These are phyloP conservation scores for Ochetophila trinervis DNA, from an alignment of 306 rosid genomes.

Conservation along the genomic window DNA sequence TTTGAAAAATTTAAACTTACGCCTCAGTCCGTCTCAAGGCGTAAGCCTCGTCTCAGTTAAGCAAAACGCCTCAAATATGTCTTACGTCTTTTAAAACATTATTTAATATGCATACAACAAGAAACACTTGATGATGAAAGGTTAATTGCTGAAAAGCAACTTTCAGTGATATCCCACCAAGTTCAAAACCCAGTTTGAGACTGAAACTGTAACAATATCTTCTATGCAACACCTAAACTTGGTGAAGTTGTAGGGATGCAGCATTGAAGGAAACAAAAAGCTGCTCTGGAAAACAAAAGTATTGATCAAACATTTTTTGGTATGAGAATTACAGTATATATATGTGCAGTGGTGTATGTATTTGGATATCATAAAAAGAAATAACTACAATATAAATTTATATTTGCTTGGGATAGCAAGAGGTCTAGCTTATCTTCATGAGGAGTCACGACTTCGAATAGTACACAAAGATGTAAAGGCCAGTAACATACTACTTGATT, in stretches of 20 bases:
- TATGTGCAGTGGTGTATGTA: not conserved
- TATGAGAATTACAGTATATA: conserved; percentile 25
- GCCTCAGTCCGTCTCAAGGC: too few relatives aligned
- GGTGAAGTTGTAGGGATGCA: conserved; percentile 71
- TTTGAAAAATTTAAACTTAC: too few relatives aligned
- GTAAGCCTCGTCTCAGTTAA: too few relatives aligned
- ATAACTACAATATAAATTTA: conserved; percentile 17
- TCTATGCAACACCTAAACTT: conserved; percentile 82
- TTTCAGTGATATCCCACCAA: conserved; percentile 69
- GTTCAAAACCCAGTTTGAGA: conserved; percentile 73
- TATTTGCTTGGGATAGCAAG: conserved; percentile 70
- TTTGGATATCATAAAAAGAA: not conserved
- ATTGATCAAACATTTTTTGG: conserved; percentile 88
- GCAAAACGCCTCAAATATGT: too few relatives aligned
- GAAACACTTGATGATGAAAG: conserved; percentile 74
- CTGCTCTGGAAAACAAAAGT: conserved; percentile 80
- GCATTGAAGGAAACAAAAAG: conserved; percentile 59
- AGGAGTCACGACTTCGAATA: conserved; percentile 65
- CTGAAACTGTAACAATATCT: conserved; percentile 83
- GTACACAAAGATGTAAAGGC: conserved; percentile 87
- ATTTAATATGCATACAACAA: conserved; percentile 36
- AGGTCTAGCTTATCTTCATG: conserved; percentile 74
- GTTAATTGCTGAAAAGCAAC: conserved; percentile 73
- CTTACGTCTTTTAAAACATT: too few relatives aligned
- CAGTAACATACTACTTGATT: conserved; percentile 74